Percentiles rank a stretch among this genome's conserved stretches.
Evolutionary conservation across 257 asterid species (phyloP).

Genomic region (Paulownia fortunei): DNA sequence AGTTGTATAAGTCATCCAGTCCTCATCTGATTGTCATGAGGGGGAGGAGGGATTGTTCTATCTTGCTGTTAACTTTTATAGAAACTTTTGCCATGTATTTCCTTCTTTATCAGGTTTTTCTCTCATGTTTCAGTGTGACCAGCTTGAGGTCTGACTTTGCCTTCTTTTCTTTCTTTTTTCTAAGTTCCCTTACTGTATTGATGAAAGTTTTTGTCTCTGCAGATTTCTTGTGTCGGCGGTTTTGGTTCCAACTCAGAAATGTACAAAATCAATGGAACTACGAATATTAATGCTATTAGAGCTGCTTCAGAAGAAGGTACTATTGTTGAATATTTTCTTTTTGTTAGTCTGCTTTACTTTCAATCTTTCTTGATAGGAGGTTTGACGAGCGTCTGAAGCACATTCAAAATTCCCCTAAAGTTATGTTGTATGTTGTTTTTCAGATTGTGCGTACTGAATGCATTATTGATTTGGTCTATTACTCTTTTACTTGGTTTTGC

Average conservation of each 20-base stretch:
- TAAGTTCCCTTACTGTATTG: background rate
- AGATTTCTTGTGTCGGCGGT: constrained; percentile 99
- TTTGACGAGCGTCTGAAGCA: no score
- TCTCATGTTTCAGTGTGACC: no score
- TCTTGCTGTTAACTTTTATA: background rate
- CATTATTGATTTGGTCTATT: no score
- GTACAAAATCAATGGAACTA: constrained; percentile 97
- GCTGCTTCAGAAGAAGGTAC: constrained; percentile 96
- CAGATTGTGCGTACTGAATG: no score
- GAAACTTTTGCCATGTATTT: background rate
- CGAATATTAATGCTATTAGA: constrained; percentile 95
- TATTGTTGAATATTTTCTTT: constrained; percentile 12
- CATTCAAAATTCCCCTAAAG: no score
- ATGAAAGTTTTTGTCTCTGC: no score
- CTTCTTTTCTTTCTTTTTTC: background rate
- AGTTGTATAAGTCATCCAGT: background rate
- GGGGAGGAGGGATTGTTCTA: constrained; percentile 2
- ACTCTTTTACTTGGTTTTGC: no score
- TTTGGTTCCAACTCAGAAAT: constrained; percentile 90
- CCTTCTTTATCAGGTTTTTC: background rate
- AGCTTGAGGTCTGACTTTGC: no score
- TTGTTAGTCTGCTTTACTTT: background rate
- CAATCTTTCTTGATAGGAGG: no score
- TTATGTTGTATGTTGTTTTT: no score
- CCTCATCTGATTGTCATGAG: background rate